phyloP scores from a whole-genome alignment of 805 yeast genomes.

The Zygosaccharomyces bisporus region DNA sequence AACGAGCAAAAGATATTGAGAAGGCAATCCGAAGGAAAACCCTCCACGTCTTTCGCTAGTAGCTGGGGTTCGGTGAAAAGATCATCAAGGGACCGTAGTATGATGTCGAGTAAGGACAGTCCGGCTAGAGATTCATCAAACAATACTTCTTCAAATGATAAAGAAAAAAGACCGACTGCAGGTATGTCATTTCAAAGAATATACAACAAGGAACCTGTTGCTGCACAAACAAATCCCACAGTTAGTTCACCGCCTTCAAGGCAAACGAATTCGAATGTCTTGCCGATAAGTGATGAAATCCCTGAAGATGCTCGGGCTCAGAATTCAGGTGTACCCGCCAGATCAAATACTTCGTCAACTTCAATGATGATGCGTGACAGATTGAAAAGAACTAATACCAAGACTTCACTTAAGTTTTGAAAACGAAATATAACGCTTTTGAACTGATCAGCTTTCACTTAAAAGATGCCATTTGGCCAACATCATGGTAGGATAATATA shows the following conservation, averaged over 20 bases:
- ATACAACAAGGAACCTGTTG: constrained; percentile 14
- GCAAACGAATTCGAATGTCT: neutral
- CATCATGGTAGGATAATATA: neutral
- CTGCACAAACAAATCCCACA: neutral
- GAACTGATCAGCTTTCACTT: neutral
- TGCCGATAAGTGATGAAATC: neutral
- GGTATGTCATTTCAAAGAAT: constrained; percentile 30
- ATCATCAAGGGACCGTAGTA: constrained; percentile 14
- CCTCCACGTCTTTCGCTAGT: constrained; percentile 12
- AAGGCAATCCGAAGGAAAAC: constrained; percentile 22
- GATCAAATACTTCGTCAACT: constrained; percentile 16
- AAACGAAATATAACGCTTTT: neutral
- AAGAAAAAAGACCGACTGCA: constrained; percentile 11
- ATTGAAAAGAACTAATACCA: constrained; percentile 24
- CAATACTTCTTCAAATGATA: constrained; percentile 4
- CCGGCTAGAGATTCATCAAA: constrained; percentile 3
- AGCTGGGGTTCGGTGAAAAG: constrained; percentile 14
- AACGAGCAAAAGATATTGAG: constrained; percentile 32
- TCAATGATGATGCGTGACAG: constrained; percentile 34
- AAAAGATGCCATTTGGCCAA: neutral
- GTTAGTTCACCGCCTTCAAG: constrained; percentile 3
- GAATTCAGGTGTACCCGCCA: neutral
- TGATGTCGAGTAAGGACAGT: constrained; percentile 5
- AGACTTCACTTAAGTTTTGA: constrained; percentile 9
- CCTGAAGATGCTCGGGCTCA: constrained; percentile 3